Evolutionary conservation across 495 filamentous ascomycete species (phyloP).

Genomic region (Terfezia boudieri): DNA sequence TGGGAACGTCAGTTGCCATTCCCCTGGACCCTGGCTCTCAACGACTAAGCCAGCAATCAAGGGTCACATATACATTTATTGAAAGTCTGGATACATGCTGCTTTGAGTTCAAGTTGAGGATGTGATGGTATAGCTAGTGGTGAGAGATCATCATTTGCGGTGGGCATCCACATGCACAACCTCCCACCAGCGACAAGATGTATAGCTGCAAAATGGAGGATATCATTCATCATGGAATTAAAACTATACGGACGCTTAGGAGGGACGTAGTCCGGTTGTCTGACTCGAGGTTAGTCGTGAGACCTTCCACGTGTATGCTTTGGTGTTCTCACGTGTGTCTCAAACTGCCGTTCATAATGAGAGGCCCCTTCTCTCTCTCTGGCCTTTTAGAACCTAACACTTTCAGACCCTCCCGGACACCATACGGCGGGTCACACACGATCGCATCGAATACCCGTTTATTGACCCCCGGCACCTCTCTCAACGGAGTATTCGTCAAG

Average conservation of each 20-base stretch:
- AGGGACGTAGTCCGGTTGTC: slow-evolving; percentile 55
- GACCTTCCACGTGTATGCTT: background rate
- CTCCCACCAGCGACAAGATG: slow-evolving; percentile 66
- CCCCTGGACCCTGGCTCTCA: too few relatives aligned
- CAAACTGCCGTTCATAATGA: slow-evolving; percentile 45
- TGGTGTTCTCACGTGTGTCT: slow-evolving; percentile 38
- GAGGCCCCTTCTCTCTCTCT: slow-evolving; percentile 23
- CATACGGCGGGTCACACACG: slow-evolving; percentile 93
- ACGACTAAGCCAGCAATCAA: slow-evolving; percentile 35
- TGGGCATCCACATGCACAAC: slow-evolving; percentile 93
- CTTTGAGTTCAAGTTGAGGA: slow-evolving; percentile 50
- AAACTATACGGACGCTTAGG: slow-evolving; percentile 87
- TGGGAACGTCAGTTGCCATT: too few relatives aligned
- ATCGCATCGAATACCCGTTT: slow-evolving; percentile 58
- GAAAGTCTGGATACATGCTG: slow-evolving; percentile 64
- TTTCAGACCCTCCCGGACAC: slow-evolving; percentile 78
- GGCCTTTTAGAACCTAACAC: slow-evolving; percentile 58
- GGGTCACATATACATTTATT: slow-evolving; percentile 55
- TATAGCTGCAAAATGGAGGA: slow-evolving; percentile 56
- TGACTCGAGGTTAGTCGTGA: slow-evolving; percentile 14
- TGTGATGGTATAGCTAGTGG: slow-evolving; percentile 60
- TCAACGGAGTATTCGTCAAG: slow-evolving; percentile 67
- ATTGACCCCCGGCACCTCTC: slow-evolving; percentile 19
- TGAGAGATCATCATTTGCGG: slow-evolving; percentile 51
- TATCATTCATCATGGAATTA: slow-evolving; percentile 65